Evolutionary conservation across 2,329 filamentous ascomycete genomes (phyloP).

Genomic region (Trichoderma asperellum): DNA sequence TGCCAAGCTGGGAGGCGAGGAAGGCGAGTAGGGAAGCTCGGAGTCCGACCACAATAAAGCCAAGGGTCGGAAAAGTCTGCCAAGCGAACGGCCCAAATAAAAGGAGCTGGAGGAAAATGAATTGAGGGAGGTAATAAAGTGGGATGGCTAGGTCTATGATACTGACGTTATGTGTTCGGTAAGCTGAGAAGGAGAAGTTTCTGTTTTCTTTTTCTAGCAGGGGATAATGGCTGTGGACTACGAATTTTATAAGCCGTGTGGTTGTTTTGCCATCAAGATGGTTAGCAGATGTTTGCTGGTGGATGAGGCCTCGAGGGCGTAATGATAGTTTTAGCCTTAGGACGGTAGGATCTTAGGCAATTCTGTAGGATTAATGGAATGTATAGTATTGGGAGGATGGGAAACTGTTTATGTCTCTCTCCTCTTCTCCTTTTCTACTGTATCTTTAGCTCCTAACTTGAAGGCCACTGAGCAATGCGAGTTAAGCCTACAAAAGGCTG

Average conservation of each 20-base stretch:
- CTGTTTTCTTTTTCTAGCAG: neutral
- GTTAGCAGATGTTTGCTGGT: neutral
- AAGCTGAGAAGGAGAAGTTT: neutral
- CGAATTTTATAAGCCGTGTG: neutral
- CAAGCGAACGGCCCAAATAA: neutral
- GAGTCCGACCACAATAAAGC: neutral
- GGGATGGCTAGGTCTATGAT: neutral
- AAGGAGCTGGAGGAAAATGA: neutral
- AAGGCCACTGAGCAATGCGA: neutral
- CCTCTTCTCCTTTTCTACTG: neutral
- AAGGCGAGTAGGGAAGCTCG: slow-evolving; percentile 35
- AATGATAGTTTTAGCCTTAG: neutral
- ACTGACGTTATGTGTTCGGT: neutral
- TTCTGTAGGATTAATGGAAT: slow-evolving; percentile 15
- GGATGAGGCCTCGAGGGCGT: neutral
- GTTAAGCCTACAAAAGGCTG: neutral
- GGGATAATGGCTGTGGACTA: neutral
- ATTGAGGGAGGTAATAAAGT: neutral
- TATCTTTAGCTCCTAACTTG: neutral
- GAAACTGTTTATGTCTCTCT: neutral
- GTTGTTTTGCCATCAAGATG: neutral
- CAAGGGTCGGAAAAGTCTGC: neutral
- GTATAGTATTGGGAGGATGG: neutral
- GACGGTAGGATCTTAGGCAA: neutral
- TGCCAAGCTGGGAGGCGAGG: slow-evolving; percentile 52